Base-by-base conservation (phyloP, 768 basidiomycete species). In the Lactarius deliciosus region DNA sequence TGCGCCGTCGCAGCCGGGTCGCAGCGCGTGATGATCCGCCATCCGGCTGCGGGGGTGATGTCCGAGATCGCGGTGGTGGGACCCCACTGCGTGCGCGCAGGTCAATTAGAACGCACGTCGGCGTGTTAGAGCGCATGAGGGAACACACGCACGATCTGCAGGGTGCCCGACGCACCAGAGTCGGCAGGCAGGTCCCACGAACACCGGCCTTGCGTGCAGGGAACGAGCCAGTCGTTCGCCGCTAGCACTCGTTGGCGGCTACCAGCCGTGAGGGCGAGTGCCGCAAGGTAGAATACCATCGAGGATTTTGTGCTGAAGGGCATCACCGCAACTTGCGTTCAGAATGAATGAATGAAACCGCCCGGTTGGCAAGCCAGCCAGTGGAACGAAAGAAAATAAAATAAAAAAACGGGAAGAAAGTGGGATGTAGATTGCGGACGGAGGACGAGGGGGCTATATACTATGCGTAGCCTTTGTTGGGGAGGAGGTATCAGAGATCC, bases 191-290 rank as follows among this genome's bases (percentile, higher is more conserved):
- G 2, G 15, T 69, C 60, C 56, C 61, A 69, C 55, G 65, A 58
- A 32, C 68, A 69, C 28, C 56, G 15, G 18, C 60, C 61, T 34
- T 54, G 56, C 8, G n/a, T 41, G 47, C 68, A 69, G 1, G 68
- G 68, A 43, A n/a, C 53, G 5, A 38, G 47, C 68, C 61, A 66
- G 25, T 66, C 65, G 41, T 69, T 69, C 36, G 30, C 43, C 6
- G 66, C 61, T 16, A 59, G 25, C 8, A 45, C 66, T 57, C 9
- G 32, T 22, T 40, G 41, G 20, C 4, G 25, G 22, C 25, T 25
- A 5, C 64, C 54, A 9, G 18, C 64, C 3, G 60, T 30, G 25
- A 65, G 25, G 7, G 54, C 22, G 18, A 65, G 59, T 11, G 34
- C 54, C 6, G 25, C 54, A n/a, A 61, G 54, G 45, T n/a, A 61